phyloP scores from a whole-genome alignment of 2,329 filamentous ascomycete genomes.

The Epichloe bromicola region DNA sequence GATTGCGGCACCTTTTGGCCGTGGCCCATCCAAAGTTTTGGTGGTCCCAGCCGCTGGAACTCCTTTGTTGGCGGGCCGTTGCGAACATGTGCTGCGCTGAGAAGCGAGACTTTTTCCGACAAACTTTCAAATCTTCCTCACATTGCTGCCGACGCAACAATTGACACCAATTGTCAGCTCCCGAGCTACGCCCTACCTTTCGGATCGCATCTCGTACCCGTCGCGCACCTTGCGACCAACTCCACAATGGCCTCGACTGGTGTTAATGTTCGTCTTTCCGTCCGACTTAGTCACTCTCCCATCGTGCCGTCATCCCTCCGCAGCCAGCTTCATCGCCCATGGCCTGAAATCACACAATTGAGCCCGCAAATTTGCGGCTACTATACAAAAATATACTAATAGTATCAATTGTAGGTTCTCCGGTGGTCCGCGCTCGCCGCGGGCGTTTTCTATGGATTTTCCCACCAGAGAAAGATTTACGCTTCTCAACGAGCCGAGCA shows the following conservation, averaged over 20 bases:
- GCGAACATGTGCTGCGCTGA: conserved; percentile 11
- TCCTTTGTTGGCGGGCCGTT: conserved; percentile 4
- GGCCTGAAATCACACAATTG: conserved; percentile 4
- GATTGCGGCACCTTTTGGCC: not conserved
- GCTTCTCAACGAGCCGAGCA: conserved; percentile 56
- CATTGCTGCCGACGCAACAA: conserved; percentile 24
- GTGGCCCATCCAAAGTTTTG: too few relatives aligned
- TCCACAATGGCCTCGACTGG: conserved; percentile 52
- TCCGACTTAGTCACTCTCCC: conserved; percentile 9
- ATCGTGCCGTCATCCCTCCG: conserved; percentile 4
- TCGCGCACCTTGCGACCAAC: conserved; percentile 29
- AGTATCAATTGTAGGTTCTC: conserved; percentile 56
- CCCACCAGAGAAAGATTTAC: conserved; percentile 75
- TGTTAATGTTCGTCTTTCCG: conserved; percentile 46
- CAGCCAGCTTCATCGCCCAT: conserved; percentile 8
- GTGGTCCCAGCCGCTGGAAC: not conserved
- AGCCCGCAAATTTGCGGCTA: not conserved
- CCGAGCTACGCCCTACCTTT: conserved; percentile 21
- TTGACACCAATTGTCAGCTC: conserved; percentile 28
- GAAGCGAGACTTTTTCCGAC: conserved; percentile 37
- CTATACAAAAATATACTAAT: conserved; percentile 12
- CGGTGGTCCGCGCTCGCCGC: conserved; percentile 89
- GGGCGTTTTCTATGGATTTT: conserved; percentile 91
- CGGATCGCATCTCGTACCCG: conserved; percentile 23
- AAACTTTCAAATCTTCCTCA: conserved; percentile 27